phyloP scores from a whole-genome alignment of 805 yeast genomes.

The Yarrowia sp. region DNA sequence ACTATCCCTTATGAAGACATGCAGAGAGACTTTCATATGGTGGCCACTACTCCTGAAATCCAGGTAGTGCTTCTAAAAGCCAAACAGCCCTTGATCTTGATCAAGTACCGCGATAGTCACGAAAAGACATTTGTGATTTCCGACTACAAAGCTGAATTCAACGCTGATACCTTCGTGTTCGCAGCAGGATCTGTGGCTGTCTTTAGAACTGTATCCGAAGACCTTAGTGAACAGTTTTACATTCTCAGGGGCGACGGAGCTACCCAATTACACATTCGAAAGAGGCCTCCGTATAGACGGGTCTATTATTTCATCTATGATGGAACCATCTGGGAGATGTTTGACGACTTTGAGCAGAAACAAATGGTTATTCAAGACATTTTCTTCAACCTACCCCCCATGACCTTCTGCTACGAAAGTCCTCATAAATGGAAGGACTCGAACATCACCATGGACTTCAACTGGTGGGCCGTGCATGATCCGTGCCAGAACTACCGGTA shows the following conservation, averaged over 20 bases:
- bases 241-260: background rate
- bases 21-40: background rate
- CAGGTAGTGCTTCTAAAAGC: background rate
- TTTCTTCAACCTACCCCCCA: background rate
- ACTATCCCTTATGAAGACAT: background rate
- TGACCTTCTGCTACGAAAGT: background rate
- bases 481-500: background rate
- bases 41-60: background rate
- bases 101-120: background rate
- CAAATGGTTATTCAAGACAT: background rate
- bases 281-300: background rate
- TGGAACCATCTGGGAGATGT: constrained; percentile 9
- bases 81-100: background rate
- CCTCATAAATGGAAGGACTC: background rate
- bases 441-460: background rate
- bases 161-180: background rate
- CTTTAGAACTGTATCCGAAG: background rate
- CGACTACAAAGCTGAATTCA: background rate
- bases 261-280: background rate
- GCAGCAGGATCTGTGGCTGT: background rate
- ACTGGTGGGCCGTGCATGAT: constrained; percentile 15
- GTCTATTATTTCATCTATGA: constrained; percentile 3
- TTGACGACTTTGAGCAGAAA: background rate
- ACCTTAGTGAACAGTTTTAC: background rate
- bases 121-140: background rate